Conservation (phyloP, 305 asterid genomes). For the Plantago coronopus region DNA sequence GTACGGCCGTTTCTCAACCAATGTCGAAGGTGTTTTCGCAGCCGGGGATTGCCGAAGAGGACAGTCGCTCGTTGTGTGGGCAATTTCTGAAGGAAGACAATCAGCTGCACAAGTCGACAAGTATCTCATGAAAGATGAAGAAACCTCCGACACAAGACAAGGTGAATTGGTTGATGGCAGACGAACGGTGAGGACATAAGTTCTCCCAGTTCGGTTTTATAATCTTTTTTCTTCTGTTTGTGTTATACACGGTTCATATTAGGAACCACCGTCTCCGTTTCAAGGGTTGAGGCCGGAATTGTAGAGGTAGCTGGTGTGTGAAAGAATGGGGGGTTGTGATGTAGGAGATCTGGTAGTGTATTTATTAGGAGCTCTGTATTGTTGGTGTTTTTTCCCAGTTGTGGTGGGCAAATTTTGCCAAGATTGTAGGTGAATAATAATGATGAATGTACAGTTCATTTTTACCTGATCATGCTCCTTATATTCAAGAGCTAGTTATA, state of each 20-base stretch:
- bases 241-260: neutral
- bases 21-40: conserved; percentile 80
- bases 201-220: neutral
- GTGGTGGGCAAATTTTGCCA: neutral
- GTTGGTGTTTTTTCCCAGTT: neutral
- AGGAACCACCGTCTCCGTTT: neutral
- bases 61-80: conserved; percentile 98
- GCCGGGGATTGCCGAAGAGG: conserved; percentile 99
- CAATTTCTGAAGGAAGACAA: conserved; percentile 90
- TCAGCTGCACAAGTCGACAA: conserved; percentile 93
- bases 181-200: conserved; percentile 52
- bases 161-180: conserved; percentile 36
- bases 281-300: neutral
- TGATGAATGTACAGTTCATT: conserved; percentile 5
- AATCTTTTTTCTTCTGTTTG: neutral
- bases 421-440: conserved; percentile 7
- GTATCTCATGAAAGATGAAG: conserved; percentile 44
- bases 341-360: conserved; percentile 4
- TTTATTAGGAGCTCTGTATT: neutral
- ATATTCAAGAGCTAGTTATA: neutral
- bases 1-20: conserved; percentile 80
- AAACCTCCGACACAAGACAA: conserved; percentile 12
- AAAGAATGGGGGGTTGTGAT: neutral
- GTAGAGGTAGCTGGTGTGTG: conserved; percentile 6
- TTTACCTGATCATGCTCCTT: neutral